Evolutionary conservation across 192 early-diverging fungal genomes (phyloP).

Genomic region (Backusella luteola): DNA sequence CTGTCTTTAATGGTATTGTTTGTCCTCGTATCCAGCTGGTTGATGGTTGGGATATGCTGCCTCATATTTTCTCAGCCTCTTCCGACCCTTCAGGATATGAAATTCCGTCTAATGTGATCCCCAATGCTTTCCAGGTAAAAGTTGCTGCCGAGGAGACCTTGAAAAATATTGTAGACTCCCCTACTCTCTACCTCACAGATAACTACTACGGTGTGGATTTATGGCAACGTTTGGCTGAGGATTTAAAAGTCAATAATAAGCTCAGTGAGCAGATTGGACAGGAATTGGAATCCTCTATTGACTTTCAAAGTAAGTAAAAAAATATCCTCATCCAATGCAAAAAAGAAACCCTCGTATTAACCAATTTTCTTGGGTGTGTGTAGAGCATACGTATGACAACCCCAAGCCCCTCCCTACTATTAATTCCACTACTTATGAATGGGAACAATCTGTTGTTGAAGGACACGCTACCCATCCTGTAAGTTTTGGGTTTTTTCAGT

Average conservation of each 20-base stretch:
- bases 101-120: neutral
- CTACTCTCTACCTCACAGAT: conserved; percentile 6
- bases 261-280: conserved; percentile 37
- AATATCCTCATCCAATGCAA: neutral
- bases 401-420: conserved; percentile 31
- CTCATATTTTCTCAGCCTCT: conserved; percentile 16
- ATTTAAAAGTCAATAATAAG: conserved; percentile 37
- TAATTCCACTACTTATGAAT: conserved; percentile 48
- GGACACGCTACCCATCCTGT: conserved; percentile 69
- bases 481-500: neutral
- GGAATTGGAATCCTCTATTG: conserved; percentile 56
- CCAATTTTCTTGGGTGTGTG: neutral
- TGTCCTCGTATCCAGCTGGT: conserved; percentile 21
- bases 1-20: neutral
- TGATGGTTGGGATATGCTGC: conserved; percentile 39
- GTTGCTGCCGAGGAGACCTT: neutral
- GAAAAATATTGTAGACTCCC: neutral
- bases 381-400: conserved; percentile 38
- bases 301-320: conserved; percentile 47
- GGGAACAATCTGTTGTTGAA: conserved; percentile 66
- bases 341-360: neutral
- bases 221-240: conserved; percentile 42
- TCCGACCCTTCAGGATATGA: neutral
- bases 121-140: neutral
- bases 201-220: conserved; percentile 34